These are phyloP conservation scores for Dactylellina parvicollis DNA, from an alignment of 2,329 filamentous ascomycete genomes.

Conservation along the genomic window DNA sequence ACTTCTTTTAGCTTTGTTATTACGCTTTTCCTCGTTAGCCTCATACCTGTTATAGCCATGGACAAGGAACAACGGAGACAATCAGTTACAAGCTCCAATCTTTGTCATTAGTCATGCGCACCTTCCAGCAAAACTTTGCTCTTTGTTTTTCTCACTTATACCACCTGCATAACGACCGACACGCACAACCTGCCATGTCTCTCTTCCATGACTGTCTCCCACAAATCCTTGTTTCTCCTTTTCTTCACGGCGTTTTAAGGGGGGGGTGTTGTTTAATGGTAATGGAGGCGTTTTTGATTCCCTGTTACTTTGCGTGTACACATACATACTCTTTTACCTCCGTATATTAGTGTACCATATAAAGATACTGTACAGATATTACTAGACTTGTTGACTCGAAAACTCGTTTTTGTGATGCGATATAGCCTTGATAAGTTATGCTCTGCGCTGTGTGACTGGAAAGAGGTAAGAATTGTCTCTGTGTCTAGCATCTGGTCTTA, in stretches of 20 bases:
- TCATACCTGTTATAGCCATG: conserved; percentile 10
- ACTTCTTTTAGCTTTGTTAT: background rate
- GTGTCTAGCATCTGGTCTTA: too few relatives aligned
- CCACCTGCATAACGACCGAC: background rate
- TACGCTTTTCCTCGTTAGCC: background rate
- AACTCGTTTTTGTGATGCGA: too few relatives aligned
- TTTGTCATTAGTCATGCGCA: conserved; percentile 29
- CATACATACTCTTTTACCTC: background rate
- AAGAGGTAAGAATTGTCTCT: too few relatives aligned
- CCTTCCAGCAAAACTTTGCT: background rate
- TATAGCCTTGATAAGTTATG: too few relatives aligned
- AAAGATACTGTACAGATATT: background rate
- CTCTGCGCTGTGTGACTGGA: too few relatives aligned
- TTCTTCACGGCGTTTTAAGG: conserved; percentile 18
- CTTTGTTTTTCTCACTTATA: background rate
- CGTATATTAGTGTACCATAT: conserved; percentile 1
- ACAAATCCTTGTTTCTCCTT: background rate
- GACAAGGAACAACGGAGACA: conserved; percentile 50
- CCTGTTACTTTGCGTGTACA: background rate
- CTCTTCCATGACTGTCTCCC: background rate
- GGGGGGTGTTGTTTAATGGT: too few relatives aligned
- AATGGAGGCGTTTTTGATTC: conserved; percentile 14
- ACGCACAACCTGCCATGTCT: conserved; percentile 15
- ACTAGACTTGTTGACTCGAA: background rate
- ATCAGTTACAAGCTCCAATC: conserved; percentile 35